Percentiles rank a stretch among this genome's conserved stretches.
Evolutionary conservation across 2,329 filamentous ascomycete species (phyloP).

Genomic region (Fusarium ambrosium): DNA sequence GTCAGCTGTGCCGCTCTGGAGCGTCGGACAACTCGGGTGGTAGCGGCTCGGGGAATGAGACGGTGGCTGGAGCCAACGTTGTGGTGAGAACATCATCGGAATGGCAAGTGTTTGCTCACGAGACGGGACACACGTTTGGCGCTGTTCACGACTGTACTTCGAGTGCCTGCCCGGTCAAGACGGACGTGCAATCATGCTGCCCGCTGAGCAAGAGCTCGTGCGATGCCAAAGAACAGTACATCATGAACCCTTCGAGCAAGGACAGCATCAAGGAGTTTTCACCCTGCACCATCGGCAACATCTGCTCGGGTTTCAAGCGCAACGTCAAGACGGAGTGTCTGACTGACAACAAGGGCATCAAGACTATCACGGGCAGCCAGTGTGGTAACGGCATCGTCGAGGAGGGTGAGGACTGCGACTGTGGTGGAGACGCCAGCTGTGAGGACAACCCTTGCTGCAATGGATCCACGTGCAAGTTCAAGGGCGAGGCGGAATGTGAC

Average conservation of each 20-base stretch:
- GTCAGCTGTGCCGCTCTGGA: conserved; percentile 80
- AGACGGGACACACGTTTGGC: conserved; percentile 94
- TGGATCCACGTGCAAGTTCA: conserved; percentile 82
- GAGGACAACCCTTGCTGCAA: conserved; percentile 86
- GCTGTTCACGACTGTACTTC: conserved; percentile 92
- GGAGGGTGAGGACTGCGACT: conserved; percentile 94
- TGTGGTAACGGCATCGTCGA: conserved; percentile 99
- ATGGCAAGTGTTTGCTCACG: conserved; percentile 97
- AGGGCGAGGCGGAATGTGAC: conserved; percentile 80
- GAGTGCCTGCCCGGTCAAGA: conserved; percentile 75
- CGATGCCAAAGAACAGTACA: conserved; percentile 82
- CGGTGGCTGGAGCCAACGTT: conserved; percentile 88
- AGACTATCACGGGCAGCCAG: conserved; percentile 83
- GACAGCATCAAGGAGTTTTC: conserved; percentile 84
- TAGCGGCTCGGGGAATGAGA: conserved; percentile 70
- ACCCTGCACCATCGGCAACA: conserved; percentile 90
- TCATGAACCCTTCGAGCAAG: conserved; percentile 95
- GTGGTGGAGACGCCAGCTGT: conserved; percentile 82
- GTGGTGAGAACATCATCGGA: conserved; percentile 86
- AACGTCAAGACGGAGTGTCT: conserved; percentile 84
- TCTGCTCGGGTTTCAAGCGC: conserved; percentile 87
- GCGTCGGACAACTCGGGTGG: conserved; percentile 66
- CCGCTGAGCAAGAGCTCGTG: conserved; percentile 78
- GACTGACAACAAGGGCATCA: conserved; percentile 86
- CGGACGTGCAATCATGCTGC: conserved; percentile 75